Evolutionary conservation across 1,139 yeast species (phyloP).

Genomic region (Lodderomyces oxycetoniae): DNA sequence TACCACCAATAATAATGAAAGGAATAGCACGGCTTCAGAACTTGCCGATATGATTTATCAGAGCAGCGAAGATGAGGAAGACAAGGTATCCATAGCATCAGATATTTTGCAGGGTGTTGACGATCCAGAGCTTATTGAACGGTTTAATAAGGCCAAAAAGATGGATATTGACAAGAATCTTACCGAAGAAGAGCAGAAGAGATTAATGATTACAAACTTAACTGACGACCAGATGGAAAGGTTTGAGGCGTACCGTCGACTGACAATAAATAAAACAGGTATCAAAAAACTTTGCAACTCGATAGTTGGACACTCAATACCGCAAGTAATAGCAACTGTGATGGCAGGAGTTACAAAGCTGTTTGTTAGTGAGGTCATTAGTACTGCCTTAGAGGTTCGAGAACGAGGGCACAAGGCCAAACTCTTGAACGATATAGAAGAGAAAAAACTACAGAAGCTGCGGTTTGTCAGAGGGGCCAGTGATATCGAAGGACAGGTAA

Average conservation of each 20-base stretch:
- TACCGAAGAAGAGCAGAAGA: conserved; percentile 50
- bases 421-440: conserved; percentile 33
- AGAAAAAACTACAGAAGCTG: conserved; percentile 30
- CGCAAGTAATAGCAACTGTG: conserved; percentile 76
- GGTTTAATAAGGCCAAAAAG: conserved; percentile 26
- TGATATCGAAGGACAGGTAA: not conserved
- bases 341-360: conserved; percentile 86
- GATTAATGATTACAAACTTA: conserved; percentile 66
- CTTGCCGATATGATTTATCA: not conserved
- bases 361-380: conserved; percentile 82
- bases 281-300: conserved; percentile 79
- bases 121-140: conserved; percentile 32
- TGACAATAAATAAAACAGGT: conserved; percentile 73
- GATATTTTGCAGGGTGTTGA: conserved; percentile 33
- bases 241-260: conserved; percentile 82
- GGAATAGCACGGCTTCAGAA: not conserved
- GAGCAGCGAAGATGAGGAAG: conserved; percentile 11
- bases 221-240: conserved; percentile 82
- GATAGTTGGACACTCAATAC: conserved; percentile 76
- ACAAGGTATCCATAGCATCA: conserved; percentile 7
- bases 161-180: conserved; percentile 21
- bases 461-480: not conserved
- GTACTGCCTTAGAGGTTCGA: conserved; percentile 69
- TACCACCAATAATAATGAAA: not conserved
- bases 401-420: conserved; percentile 48